Conservation (phyloP, 169 alveolate species). For the Besnoitia besnoiti region DNA sequence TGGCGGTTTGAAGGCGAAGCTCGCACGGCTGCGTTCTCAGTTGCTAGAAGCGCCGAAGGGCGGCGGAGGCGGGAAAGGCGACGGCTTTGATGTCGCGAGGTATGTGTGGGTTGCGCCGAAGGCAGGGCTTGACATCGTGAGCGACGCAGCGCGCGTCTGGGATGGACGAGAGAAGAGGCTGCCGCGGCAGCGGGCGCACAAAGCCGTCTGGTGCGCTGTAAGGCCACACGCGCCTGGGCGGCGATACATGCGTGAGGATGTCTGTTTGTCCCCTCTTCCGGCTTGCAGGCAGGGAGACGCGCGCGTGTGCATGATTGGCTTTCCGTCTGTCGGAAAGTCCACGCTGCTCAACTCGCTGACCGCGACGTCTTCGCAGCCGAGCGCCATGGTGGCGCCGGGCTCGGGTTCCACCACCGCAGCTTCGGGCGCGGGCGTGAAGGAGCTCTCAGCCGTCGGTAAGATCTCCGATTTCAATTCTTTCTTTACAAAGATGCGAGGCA, state of each 20-base stretch:
- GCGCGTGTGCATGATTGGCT: conserved; percentile 98
- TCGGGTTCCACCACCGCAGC: not conserved
- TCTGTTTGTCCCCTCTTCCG: no score
- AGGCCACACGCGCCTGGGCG: no score
- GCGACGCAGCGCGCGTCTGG: not conserved
- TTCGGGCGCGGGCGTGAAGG: not conserved
- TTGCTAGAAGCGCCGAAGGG: conserved; percentile 80
- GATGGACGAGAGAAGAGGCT: not conserved
- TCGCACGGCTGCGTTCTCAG: conserved; percentile 94
- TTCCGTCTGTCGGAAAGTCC: conserved; percentile 99
- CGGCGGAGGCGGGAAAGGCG: conserved; percentile 86
- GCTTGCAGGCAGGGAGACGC: conserved; percentile 97
- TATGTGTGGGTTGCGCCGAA: no score
- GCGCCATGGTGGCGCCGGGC: not conserved
- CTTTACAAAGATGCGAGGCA: no score
- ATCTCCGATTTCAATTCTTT: not conserved
- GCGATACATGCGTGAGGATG: no score
- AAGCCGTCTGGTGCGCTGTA: not conserved
- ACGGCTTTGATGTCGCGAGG: conserved; percentile 91
- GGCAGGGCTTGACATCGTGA: not conserved
- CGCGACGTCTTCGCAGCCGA: conserved; percentile 57
- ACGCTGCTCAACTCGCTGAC: conserved; percentile 96
- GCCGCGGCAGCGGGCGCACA: not conserved
- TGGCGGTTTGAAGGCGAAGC: conserved; percentile 97
- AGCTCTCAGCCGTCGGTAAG: conserved; percentile 40